Percentiles rank a stretch among this genome's conserved stretches.
These are phyloP conservation scores for Cryptomeria japonica DNA, from an alignment of 75 land plant genomes.

Conservation along the genomic window DNA sequence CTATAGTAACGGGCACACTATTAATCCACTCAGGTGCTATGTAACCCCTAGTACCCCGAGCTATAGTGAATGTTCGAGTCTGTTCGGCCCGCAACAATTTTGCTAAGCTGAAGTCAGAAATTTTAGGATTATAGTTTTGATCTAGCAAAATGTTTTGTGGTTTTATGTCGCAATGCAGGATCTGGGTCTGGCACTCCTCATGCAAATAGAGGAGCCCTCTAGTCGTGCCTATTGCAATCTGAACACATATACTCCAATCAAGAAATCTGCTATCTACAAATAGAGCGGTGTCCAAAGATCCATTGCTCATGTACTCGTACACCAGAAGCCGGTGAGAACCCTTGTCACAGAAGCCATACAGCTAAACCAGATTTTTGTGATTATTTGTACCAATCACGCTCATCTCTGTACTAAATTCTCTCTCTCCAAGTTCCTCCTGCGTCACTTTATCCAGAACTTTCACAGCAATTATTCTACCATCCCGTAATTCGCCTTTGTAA, in stretches of 20 bases:
- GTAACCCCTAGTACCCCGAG: conserved; percentile 28
- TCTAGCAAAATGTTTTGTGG: conserved; percentile 33
- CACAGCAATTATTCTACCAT: conserved; percentile 20
- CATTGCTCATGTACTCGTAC: conserved; percentile 35
- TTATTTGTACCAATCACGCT: not conserved
- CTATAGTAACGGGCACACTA: conserved; percentile 9
- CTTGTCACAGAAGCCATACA: not conserved
- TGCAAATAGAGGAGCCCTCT: conserved; percentile 63
- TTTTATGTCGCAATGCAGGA: conserved; percentile 77
- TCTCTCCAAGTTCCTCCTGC: conserved; percentile 16
- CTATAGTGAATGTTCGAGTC: conserved; percentile 12
- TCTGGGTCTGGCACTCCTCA: conserved; percentile 46
- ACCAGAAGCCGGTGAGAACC: conserved; percentile 1
- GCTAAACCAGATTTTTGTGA: not conserved
- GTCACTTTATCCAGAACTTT: conserved; percentile 8
- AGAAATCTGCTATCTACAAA: conserved; percentile 8
- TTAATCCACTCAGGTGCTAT: not conserved
- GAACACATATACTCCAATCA: conserved; percentile 27
- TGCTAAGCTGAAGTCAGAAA: conserved; percentile 43
- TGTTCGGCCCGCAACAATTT: conserved; percentile 27
- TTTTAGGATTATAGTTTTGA: conserved; percentile 23
- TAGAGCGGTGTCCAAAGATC: conserved; percentile 12
- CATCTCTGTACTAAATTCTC: conserved; percentile 19
- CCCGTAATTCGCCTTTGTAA: conserved; percentile 15
- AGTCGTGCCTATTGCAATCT: conserved; percentile 48